Base-by-base conservation (phyloP, 2,329 filamentous ascomycete genomes). In the Pseudocercospora ulei region DNA sequence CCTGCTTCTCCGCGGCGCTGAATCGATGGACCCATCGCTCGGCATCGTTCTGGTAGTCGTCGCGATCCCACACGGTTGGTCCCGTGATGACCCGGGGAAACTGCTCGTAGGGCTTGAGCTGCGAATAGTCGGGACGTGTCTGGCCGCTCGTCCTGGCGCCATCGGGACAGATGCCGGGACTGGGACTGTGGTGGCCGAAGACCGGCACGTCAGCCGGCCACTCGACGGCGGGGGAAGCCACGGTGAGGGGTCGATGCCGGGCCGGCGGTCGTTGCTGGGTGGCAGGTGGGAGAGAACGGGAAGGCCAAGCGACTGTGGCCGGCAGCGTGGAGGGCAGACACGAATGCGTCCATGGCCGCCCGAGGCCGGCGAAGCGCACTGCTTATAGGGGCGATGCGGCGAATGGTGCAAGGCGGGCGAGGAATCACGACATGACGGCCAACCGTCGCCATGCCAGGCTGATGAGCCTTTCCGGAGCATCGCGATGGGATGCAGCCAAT, bases 11-110 rank as follows among this genome's bases (percentile, higher is more conserved):
- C 1, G 74, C 70, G 0, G 68, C 60, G 0, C 71, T 78, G 56
- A 87, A 82, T 5, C 64, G 64, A 62, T 86, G 81, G 3, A 78
- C 77, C 82, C 82, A 88, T 58, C 70, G 70, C 51, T 82, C 76
- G 0, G 78, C 75, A 51, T 71, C 66, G 47, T 71, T 60, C 38
- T 65, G 66, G 54, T 78, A 83, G 19, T 82, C 78, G 18, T 75
- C 71, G 3, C 72, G 69, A 38, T 71, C 68, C 83, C 83, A 90
- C 18, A 82, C 75, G 0, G 81, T 87, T 0, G 73, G 73, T 7
- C 82, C 82, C 0, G 69, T 69, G 57, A 87, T 84, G 44, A 78
- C 63, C 43, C 73, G 73, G 27, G 82, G 82, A 54, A 87, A 88
- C 9, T 71, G 69, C 0, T 71, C 67, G 58, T 84, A 88, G 0